Conservation (phyloP, 768 basidiomycete species). For the Boletus vinaceobasis region DNA sequence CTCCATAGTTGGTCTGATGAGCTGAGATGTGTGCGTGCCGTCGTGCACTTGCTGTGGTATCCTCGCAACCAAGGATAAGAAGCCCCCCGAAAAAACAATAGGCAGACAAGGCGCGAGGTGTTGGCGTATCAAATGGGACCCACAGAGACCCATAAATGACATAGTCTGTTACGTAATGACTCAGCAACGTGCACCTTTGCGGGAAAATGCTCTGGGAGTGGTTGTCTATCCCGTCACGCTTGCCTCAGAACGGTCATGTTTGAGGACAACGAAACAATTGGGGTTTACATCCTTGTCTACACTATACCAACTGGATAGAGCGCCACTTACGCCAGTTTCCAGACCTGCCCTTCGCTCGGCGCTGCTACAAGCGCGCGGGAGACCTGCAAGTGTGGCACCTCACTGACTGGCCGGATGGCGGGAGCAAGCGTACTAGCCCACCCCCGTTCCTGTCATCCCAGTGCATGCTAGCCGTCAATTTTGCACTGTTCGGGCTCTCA, state of each 20-base stretch:
- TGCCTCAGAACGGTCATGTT: not conserved
- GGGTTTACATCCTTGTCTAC: not conserved
- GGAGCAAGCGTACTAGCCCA: not conserved
- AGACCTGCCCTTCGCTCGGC: not conserved
- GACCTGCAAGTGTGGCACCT: no score
- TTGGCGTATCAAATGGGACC: slow-evolving; percentile 10
- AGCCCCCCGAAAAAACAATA: slow-evolving; percentile 10
- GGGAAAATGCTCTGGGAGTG: not conserved
- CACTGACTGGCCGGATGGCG: no score
- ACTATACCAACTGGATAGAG: not conserved
- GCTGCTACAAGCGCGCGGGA: not conserved
- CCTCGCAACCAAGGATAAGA: slow-evolving; percentile 17
- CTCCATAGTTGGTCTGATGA: not conserved
- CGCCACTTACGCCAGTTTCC: not conserved
- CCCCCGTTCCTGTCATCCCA: not conserved
- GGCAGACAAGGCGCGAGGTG: not conserved
- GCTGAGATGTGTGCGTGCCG: not conserved
- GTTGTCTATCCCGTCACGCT: not conserved
- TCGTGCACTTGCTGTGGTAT: slow-evolving; percentile 3
- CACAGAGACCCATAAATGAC: slow-evolving; percentile 9
- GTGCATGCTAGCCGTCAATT: no score
- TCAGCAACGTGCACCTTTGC: not conserved
- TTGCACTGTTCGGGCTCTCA: not conserved
- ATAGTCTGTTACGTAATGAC: not conserved
- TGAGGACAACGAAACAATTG: no score